Conservation (phyloP, 2,329 filamentous ascomycete genomes). For the Hymenoscyphus infarciens region DNA sequence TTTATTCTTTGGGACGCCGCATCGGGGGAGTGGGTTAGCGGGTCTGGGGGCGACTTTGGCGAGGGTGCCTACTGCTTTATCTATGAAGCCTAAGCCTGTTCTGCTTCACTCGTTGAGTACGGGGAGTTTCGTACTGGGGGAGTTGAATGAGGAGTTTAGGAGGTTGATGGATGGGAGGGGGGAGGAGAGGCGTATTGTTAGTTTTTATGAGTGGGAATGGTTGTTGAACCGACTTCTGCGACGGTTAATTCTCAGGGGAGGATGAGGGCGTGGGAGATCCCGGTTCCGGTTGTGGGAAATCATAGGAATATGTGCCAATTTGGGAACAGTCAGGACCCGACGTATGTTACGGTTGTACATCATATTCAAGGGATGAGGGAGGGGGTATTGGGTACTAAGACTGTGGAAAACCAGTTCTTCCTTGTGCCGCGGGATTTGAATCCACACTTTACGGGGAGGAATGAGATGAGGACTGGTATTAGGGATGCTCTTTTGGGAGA, state of each 20-base stretch:
- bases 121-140: slow-evolving; percentile 7
- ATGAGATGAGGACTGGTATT: slow-evolving; percentile 14
- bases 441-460: slow-evolving; percentile 22
- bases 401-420: slow-evolving; percentile 16
- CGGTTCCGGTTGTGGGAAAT: slow-evolving; percentile 14
- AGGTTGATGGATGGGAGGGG: slow-evolving; percentile 7
- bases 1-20: slow-evolving; percentile 25
- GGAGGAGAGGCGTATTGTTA: slow-evolving; percentile 14
- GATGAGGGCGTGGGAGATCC: slow-evolving; percentile 14
- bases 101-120: slow-evolving; percentile 15
- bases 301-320: slow-evolving; percentile 23
- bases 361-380: slow-evolving; percentile 14
- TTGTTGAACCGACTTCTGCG: slow-evolving; percentile 18
- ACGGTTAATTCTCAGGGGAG: slow-evolving; percentile 11
- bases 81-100: slow-evolving; percentile 13
- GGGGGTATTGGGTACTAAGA: not conserved
- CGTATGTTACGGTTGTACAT: slow-evolving; percentile 14
- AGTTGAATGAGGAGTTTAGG: slow-evolving; percentile 14
- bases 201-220: slow-evolving; percentile 22
- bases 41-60: slow-evolving; percentile 15
- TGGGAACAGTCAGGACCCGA: slow-evolving; percentile 4
- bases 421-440: slow-evolving; percentile 15
- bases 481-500: slow-evolving; percentile 7
- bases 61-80: slow-evolving; percentile 7
- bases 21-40: slow-evolving; percentile 19